Percentiles rank a stretch among this genome's conserved stretches.
These are phyloP conservation scores for Teratosphaeria pseudoeucalypti DNA, from an alignment of 2,329 filamentous ascomycete species.

Conservation along the genomic window DNA sequence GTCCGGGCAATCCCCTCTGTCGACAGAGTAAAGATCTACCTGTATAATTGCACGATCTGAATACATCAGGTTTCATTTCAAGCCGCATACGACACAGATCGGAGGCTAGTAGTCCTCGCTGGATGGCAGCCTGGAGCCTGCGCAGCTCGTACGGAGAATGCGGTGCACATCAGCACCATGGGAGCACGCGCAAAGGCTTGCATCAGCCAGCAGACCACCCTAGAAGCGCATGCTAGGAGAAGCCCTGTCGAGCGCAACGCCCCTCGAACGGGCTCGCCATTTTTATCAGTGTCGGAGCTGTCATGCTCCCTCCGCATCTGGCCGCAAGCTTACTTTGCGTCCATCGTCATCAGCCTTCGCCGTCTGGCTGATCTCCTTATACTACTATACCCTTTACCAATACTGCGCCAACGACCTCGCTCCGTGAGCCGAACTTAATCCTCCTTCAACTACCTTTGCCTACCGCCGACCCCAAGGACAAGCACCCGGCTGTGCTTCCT, in stretches of 20 bases:
- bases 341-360: not conserved
- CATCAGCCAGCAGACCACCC: not conserved
- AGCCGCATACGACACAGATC: not conserved
- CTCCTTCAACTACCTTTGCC: not conserved
- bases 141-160: not conserved
- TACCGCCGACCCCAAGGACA: not conserved
- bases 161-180: not conserved
- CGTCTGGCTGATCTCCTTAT: not conserved
- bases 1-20: not conserved
- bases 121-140: not conserved
- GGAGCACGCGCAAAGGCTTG: not conserved
- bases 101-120: not conserved
- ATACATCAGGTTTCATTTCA: not conserved
- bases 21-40: not conserved
- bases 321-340: not conserved
- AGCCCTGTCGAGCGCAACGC: not conserved
- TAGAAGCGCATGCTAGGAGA: not conserved
- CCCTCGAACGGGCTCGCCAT: not conserved
- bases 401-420: not conserved
- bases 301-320: not conserved
- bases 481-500: not conserved
- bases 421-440: not conserved
- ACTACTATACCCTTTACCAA: not conserved
- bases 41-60: not conserved
- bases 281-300: not conserved